Percentiles rank a stretch among this genome's conserved stretches.
phyloP scores from a whole-genome alignment of 106 monocot species.

The Dendrobium officinale region DNA sequence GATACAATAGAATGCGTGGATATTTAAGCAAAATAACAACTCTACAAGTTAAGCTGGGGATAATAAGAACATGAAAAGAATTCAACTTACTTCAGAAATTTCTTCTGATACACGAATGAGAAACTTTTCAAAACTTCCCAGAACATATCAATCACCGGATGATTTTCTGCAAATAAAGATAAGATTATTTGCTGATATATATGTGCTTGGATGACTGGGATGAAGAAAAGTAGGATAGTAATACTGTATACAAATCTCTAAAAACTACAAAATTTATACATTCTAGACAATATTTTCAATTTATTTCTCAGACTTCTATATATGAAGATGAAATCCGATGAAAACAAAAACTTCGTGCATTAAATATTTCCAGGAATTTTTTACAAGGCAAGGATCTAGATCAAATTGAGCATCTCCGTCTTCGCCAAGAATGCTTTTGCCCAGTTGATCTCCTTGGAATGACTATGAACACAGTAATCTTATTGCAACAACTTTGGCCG shows the following conservation, averaged over 20 bases:
- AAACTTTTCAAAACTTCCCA: slow-evolving; percentile 89
- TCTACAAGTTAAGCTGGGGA: not conserved
- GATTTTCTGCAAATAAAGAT: slow-evolving; percentile 42
- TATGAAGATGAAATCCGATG: not conserved
- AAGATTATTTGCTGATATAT: not conserved
- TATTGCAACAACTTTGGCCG: not conserved
- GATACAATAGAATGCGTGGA: not conserved
- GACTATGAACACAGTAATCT: not conserved
- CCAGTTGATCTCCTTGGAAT: not conserved
- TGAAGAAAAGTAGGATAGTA: not conserved
- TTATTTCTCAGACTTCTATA: not conserved
- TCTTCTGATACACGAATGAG: slow-evolving; percentile 74
- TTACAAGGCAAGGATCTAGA: not conserved
- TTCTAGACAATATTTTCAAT: not conserved
- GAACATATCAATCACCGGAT: slow-evolving; percentile 68
- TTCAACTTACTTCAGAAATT: slow-evolving; percentile 76
- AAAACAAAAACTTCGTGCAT: not conserved
- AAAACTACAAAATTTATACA: not conserved
- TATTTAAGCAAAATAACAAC: not conserved
- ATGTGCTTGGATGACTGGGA: not conserved
- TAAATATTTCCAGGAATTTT: not conserved
- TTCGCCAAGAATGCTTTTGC: not conserved
- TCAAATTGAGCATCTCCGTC: not conserved
- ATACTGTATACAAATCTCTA: not conserved
- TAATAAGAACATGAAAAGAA: slow-evolving; percentile 5